Base-by-base conservation (phyloP, 192 early-diverging fungal genomes). In the Allomyces macrogynus region DNA sequence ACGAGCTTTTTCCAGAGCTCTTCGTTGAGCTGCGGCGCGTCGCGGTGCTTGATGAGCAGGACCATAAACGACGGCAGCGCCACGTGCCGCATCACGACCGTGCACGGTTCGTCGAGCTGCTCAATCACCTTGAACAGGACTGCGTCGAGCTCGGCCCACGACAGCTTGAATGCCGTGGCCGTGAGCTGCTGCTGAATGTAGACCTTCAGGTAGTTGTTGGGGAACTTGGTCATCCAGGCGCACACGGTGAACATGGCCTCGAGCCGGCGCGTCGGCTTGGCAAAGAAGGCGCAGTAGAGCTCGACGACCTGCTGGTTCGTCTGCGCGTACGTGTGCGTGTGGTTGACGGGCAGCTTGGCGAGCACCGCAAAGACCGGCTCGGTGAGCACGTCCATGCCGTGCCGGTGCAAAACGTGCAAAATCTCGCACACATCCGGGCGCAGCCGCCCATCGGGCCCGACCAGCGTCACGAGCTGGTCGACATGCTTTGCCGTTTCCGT, bases 401-500 rank as follows among this genome's bases (percentile, higher is more conserved):
- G 32, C 3, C 32, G 32, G 32, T 40, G 7, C 32, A 40, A 40
- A 8, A 40, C 32, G 32, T 40, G 32, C 32, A 40, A 8, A 40
- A 40, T 40, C 32, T 40, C 32, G 32, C 32, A 40, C 32, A 40
- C 32, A 0, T 40, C 32, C 32, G 32, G 32, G 4, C 32, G 32
- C 32, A 40, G 7, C 32, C 32, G 32, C 32, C 32, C 32, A 65
- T 73, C 69, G 22, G 60, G 63, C n/a, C 66, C 66, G 20, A 78
- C 67, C 62, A 74, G 25, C 22, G 68, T 67, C 11, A 87, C 81
- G 18, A 91, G 65, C 61, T 76, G 70, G 3, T 72, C 73, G 0
- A 84, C 74, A 16, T 84, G 77, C 20, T 71, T 73, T 14, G 83
- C 71, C 18, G 90, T 77, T 44, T 87, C 86, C 23, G 80, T 74